These are phyloP conservation scores for Hydrangea macrophylla DNA, from an alignment of 148 eudicot species.

Conservation along the genomic window DNA sequence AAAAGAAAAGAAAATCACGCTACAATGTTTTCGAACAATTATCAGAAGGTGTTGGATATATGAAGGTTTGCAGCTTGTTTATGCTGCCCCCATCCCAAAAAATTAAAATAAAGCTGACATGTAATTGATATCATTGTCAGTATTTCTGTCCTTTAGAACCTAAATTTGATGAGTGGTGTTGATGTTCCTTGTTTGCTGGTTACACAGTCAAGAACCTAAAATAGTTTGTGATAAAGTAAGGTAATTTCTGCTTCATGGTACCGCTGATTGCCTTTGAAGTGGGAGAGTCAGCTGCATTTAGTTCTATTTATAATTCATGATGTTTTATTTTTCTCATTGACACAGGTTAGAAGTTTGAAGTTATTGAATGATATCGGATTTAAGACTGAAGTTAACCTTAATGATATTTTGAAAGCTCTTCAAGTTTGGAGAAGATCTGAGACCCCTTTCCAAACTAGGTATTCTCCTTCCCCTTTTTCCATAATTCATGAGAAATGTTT, in stretches of 20 bases:
- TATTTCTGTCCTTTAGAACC: too few species aligned
- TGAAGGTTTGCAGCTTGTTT: too few species aligned
- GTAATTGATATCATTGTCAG: too few species aligned
- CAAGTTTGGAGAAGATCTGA: slow-evolving; percentile 57
- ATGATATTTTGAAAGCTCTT: slow-evolving; percentile 58
- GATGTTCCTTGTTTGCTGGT: background rate
- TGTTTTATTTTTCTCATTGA: slow-evolving; percentile 16
- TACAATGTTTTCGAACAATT: too few species aligned
- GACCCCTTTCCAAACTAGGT: slow-evolving; percentile 71
- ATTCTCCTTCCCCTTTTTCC: slow-evolving; percentile 4
- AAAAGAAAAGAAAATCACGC: too few species aligned
- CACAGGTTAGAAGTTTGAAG: slow-evolving; percentile 64
- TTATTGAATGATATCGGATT: slow-evolving; percentile 66
- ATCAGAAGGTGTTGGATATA: too few species aligned
- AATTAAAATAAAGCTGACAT: too few species aligned
- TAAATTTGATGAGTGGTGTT: background rate
- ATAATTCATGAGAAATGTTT: background rate
- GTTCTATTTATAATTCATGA: too few species aligned
- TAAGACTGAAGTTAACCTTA: slow-evolving; percentile 64
- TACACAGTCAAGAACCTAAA: background rate
- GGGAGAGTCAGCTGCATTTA: background rate
- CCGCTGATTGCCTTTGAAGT: background rate
- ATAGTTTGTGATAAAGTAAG: background rate
- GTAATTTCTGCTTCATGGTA: background rate
- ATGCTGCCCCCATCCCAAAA: too few species aligned